Evolutionary conservation across 2,329 filamentous ascomycete species (phyloP).

Genomic region (Paradendryphiella salina): DNA sequence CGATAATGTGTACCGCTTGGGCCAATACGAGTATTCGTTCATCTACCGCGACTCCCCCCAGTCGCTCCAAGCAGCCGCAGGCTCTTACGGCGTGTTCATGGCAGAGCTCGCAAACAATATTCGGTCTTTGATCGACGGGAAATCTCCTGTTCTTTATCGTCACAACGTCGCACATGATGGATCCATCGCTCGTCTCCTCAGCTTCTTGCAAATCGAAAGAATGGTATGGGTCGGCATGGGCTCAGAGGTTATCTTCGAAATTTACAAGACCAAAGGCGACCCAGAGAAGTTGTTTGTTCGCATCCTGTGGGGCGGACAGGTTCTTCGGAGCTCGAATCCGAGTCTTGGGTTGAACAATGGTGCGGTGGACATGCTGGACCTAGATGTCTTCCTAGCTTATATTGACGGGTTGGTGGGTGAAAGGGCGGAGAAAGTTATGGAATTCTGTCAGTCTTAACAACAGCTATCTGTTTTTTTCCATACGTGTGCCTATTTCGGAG

Average conservation of each 20-base stretch:
- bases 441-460: slow-evolving; percentile 24
- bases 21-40: slow-evolving; percentile 79
- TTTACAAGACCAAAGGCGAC: slow-evolving; percentile 52
- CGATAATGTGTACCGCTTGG: slow-evolving; percentile 72
- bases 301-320: slow-evolving; percentile 70
- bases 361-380: slow-evolving; percentile 69
- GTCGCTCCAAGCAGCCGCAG: slow-evolving; percentile 64
- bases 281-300: slow-evolving; percentile 56
- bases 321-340: slow-evolving; percentile 69
- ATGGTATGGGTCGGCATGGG: slow-evolving; percentile 91
- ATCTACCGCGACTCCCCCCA: slow-evolving; percentile 69
- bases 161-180: slow-evolving; percentile 86
- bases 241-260: slow-evolving; percentile 74
- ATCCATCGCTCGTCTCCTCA: slow-evolving; percentile 67
- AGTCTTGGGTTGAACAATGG: slow-evolving; percentile 55
- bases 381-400: slow-evolving; percentile 67
- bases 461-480: too few relatives aligned
- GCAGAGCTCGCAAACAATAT: slow-evolving; percentile 71
- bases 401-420: slow-evolving; percentile 70
- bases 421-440: slow-evolving; percentile 49
- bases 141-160: slow-evolving; percentile 57
- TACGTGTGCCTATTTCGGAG: too few relatives aligned
- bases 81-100: slow-evolving; percentile 71
- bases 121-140: slow-evolving; percentile 47
- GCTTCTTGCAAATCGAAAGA: slow-evolving; percentile 69